Percentiles rank a stretch among this genome's conserved stretches.
Conservation (phyloP, 2,329 filamentous ascomycete genomes). For the Arthrobotrys megalospora region DNA sequence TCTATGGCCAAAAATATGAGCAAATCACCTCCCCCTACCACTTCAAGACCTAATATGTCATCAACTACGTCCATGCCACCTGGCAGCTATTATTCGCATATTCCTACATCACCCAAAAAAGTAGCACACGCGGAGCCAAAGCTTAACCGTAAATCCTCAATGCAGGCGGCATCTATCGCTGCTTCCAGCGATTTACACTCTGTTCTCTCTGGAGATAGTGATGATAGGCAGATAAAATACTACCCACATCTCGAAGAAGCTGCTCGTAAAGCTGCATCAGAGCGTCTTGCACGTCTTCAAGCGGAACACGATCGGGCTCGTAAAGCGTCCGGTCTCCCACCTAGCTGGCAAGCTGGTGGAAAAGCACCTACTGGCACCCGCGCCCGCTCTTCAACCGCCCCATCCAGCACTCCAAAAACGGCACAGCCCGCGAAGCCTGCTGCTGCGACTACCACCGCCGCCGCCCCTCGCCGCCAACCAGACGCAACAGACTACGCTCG, state of each 20-base stretch:
- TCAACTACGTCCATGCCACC: constrained; percentile 40
- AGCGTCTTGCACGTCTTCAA: constrained; percentile 50
- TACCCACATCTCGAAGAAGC: constrained; percentile 61
- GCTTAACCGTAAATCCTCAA: constrained; percentile 35
- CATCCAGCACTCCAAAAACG: constrained; percentile 1
- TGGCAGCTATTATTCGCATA: constrained; percentile 48
- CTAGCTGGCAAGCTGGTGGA: constrained; percentile 41
- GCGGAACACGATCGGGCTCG: constrained; percentile 57
- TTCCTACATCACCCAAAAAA: constrained; percentile 47
- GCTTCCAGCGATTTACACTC: constrained; percentile 40
- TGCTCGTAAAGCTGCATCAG: constrained; percentile 52
- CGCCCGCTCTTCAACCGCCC: constrained; percentile 22
- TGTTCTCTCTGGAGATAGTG: constrained; percentile 34
- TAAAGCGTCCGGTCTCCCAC: constrained; percentile 50
- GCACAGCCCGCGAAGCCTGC: background rate
- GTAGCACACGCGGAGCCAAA: constrained; percentile 12
- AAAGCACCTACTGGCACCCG: constrained; percentile 11
- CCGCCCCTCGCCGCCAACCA: constrained; percentile 10
- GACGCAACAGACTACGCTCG: constrained; percentile 52
- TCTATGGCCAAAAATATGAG: constrained; percentile 52
- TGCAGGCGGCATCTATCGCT: constrained; percentile 47
- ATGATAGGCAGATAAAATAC: constrained; percentile 41
- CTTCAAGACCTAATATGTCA: background rate
- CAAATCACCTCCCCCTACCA: constrained; percentile 45
- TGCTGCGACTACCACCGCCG: constrained; percentile 11